Conservation (phyloP, 176 grass and related monocot species). For the Cenchrus fungigraminus region DNA sequence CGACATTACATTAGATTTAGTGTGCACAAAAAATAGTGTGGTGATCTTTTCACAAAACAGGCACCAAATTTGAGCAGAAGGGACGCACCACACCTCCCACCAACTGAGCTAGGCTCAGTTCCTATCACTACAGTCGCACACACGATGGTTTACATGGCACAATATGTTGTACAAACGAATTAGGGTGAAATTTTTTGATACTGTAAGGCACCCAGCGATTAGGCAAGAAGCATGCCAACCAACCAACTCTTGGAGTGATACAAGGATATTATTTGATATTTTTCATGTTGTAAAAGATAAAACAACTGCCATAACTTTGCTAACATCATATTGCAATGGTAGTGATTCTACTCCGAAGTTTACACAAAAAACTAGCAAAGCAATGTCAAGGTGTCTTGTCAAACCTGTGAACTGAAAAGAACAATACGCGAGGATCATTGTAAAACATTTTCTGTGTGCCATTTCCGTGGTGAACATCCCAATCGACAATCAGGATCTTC, state of each 20-base stretch:
- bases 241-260: background rate
- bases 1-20: too few species aligned
- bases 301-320: background rate
- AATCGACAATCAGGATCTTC: conserved; percentile 97
- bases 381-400: background rate
- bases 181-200: conserved; percentile 8
- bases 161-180: background rate
- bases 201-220: background rate
- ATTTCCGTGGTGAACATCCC: conserved; percentile 99
- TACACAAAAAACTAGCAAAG: conserved; percentile 33
- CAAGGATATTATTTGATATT: background rate
- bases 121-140: background rate
- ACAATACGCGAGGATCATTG: conserved; percentile 80
- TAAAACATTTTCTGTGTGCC: conserved; percentile 97
- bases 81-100: background rate
- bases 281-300: background rate
- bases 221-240: background rate
- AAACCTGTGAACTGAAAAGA: conserved; percentile 98
- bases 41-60: too few species aligned
- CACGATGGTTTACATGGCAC: background rate
- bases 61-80: too few species aligned
- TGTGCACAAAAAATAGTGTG: background rate
- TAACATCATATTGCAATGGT: conserved; percentile 17
- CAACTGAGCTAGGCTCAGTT: background rate
- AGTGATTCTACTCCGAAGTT: conserved; percentile 23